A percentile compares a stretch with the other conserved stretches of the same genome.
These are phyloP conservation scores for Sanghuangporus weigelae DNA, from an alignment of 1,284 basidiomycete species.

Conservation along the genomic window DNA sequence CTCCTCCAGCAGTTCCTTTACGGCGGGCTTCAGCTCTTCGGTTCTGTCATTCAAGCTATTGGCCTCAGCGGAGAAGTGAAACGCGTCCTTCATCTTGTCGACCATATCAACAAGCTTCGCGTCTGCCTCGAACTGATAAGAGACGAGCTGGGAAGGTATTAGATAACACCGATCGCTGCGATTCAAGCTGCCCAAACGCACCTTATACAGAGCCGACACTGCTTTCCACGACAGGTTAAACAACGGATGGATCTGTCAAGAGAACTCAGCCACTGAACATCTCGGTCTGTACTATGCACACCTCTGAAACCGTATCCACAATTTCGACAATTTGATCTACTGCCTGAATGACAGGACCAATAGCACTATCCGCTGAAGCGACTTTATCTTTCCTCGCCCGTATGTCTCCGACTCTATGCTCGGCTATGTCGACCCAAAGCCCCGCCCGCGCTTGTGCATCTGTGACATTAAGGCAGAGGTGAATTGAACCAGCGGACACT, in stretches of 20 bases:
- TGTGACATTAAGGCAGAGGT: neutral
- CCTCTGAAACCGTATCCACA: neutral
- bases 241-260: neutral
- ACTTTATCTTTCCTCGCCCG: too few relatives aligned
- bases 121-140: neutral
- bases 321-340: neutral
- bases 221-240: neutral
- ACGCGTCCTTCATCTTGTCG: neutral
- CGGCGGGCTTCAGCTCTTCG: neutral
- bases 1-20: neutral
- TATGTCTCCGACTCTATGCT: too few relatives aligned
- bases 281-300: too few relatives aligned
- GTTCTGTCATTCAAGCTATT: neutral
- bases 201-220: neutral
- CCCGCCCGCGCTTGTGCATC: too few relatives aligned
- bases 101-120: neutral
- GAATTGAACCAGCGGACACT: neutral
- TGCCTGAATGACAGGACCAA: neutral
- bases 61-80: neutral
- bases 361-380: too few relatives aligned
- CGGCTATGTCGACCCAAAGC: neutral
- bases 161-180: neutral
- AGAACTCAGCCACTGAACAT: too few relatives aligned
- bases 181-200: neutral
- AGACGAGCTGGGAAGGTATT: neutral